Percentiles rank a stretch among this genome's conserved stretches.
phyloP scores from a whole-genome alignment of 257 asterid genomes.

The Lithospermum erythrorhizon region DNA sequence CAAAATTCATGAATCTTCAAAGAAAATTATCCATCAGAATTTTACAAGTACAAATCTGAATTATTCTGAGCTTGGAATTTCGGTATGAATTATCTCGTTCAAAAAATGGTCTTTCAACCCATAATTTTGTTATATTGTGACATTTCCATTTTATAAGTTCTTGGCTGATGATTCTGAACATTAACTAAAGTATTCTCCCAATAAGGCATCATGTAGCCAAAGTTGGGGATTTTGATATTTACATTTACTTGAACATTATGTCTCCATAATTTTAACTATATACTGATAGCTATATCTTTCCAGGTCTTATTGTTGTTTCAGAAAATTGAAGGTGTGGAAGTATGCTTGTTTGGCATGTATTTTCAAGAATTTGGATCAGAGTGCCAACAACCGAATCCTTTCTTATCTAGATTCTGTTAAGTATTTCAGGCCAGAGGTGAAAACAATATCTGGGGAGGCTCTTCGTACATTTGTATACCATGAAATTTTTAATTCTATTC shows the following conservation, averaged over 20 bases:
- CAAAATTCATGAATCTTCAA: conserved; percentile 86
- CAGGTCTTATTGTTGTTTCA: conserved; percentile 91
- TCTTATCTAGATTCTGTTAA: conserved; percentile 95
- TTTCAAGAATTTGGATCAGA: conserved; percentile 99
- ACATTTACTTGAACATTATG: background rate
- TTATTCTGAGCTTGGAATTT: conserved; percentile 20
- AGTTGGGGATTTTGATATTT: background rate
- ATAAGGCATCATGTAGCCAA: background rate
- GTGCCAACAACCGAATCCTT: conserved; percentile 91
- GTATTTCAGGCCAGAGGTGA: conserved; percentile 94
- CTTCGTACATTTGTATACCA: conserved; percentile 95
- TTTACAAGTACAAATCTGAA: conserved; percentile 88
- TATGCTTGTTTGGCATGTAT: conserved; percentile 96
- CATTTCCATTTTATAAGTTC: background rate
- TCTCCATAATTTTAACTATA: background rate
- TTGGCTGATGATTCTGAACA: background rate
- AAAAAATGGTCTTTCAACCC: conserved; percentile 2
- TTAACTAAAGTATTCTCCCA: background rate
- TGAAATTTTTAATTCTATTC: too few relatives aligned
- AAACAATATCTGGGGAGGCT: conserved; percentile 90
- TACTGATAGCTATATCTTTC: conserved; percentile 21
- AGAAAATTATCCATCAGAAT: conserved; percentile 77
- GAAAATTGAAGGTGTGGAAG: conserved; percentile 97
- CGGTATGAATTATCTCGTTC: conserved; percentile 5
- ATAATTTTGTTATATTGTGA: background rate